These are phyloP conservation scores for Grigorovia yakushimaensis DNA, from an alignment of 805 yeast species.

Conservation along the genomic window DNA sequence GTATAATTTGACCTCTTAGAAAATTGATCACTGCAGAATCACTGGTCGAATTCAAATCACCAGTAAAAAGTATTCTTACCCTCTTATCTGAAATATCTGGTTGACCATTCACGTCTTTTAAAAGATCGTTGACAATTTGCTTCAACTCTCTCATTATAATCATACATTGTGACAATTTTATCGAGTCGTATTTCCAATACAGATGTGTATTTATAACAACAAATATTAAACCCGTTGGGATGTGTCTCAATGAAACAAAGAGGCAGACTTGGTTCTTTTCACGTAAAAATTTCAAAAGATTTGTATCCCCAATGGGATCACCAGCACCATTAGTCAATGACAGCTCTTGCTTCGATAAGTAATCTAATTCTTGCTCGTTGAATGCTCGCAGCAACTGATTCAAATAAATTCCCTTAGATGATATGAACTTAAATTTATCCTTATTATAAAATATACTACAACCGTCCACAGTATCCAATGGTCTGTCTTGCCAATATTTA, in stretches of 20 bases:
- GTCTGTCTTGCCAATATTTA: constrained; percentile 39
- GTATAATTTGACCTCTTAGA: constrained; percentile 28
- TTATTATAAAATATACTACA: constrained; percentile 45
- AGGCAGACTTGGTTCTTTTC: constrained; percentile 49
- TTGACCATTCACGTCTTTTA: constrained; percentile 11
- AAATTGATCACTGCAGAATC: constrained; percentile 41
- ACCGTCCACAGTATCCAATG: constrained; percentile 44
- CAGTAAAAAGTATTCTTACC: constrained; percentile 38
- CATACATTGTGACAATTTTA: constrained; percentile 44
- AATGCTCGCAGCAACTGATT: constrained; percentile 25
- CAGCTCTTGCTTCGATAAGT: constrained; percentile 15
- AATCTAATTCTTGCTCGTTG: constrained; percentile 20
- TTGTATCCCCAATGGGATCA: constrained; percentile 17
- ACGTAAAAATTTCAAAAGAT: constrained; percentile 28
- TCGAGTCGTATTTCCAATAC: constrained; percentile 51
- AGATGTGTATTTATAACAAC: constrained; percentile 51
- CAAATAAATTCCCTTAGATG: constrained; percentile 28
- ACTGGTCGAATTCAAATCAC: constrained; percentile 48
- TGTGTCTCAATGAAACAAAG: constrained; percentile 40
- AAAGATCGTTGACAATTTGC: constrained; percentile 18
- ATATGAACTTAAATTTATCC: constrained; percentile 36
- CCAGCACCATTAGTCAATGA: constrained; percentile 27
- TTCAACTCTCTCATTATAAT: constrained; percentile 31
- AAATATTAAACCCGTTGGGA: constrained; percentile 30
- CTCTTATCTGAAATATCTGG: constrained; percentile 11